Evolutionary conservation across 2,329 filamentous ascomycete genomes (phyloP), one percentile per base, ranked within the genome.

Genomic region (Aureobasidium sp.): DNA sequence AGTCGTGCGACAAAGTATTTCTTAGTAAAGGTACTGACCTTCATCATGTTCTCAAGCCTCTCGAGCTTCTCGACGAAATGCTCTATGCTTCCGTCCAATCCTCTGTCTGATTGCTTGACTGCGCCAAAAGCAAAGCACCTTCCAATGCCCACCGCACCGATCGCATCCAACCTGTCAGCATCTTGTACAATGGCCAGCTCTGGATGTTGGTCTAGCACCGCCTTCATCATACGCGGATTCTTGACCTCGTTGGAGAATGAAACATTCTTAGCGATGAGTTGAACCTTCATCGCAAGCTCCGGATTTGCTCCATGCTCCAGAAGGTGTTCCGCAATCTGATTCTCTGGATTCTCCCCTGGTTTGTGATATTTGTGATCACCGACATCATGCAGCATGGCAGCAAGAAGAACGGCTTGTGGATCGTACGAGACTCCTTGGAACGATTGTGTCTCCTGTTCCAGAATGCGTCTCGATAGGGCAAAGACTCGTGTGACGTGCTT

Each of bases 131-230:
- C 86, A 72, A 94, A 92, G 44, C 84, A 84, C 47, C 93, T 79
- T 2, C 84, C 92, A 62, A 96, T 87, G 0, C 93, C 93, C 34
- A 97, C 84, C 0, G 89, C 90, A 0, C 92, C 93, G 55, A 97
- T 86, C 4, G 91, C 89, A 75, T 97, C 93, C n/a, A 97, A 79
- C 7, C 92, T 82, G 77, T 97, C 93, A 4, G 92, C 92, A 74
- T 97, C 93, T 76, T 97, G 92, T 36, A 97, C 91, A 52, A 96
- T 84, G 0, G 85, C 91, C 37, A 94, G 78, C 73, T 94, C 90
- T 1, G 90, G 90, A 71, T 89, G 79, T 34, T 76, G 70, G 6
- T 71, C 72, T n/a, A 95, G 78, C n/a, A 92, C 78, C 1, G 76
- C 74, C n/a, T 74, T 74, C 9, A 90, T 85, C 14, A 76, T 75